These are phyloP conservation scores for Scutellaria galericulata DNA, from an alignment of 257 asterid species.

Conservation along the genomic window DNA sequence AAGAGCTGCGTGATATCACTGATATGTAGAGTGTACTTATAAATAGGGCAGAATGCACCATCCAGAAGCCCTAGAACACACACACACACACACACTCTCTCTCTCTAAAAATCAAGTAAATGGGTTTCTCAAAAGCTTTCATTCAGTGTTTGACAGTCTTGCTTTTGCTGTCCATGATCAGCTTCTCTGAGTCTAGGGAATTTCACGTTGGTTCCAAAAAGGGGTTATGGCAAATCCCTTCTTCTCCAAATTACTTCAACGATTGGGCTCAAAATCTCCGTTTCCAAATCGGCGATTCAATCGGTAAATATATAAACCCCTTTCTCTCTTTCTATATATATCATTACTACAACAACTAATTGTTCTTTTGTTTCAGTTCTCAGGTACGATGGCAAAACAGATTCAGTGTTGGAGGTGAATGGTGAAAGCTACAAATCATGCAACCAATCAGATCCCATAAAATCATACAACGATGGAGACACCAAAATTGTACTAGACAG, in stretches of 20 bases:
- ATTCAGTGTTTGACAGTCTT: conserved; percentile 32
- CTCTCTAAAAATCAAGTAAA: conserved; percentile 11
- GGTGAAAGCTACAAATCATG: conserved; percentile 53
- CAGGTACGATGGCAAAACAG: conserved; percentile 55
- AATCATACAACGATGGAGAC: conserved; percentile 48
- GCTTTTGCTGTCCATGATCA: conserved; percentile 28
- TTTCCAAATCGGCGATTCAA: conserved; percentile 59
- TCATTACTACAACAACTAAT: no score
- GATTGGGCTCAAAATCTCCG: conserved; percentile 59
- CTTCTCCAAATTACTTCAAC: conserved; percentile 50
- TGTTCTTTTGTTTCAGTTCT: conserved; percentile 39
- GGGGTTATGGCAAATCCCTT: conserved; percentile 59
- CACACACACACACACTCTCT: neutral
- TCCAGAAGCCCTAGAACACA: neutral
- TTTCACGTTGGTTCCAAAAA: conserved; percentile 43
- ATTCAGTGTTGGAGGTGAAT: conserved; percentile 56
- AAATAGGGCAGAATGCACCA: conserved; percentile 18
- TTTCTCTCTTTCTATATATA: neutral
- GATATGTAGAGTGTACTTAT: neutral
- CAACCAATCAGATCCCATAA: conserved; percentile 48
- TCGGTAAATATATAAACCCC: conserved; percentile 42
- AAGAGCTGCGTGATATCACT: no score
- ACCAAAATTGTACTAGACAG: conserved; percentile 45
- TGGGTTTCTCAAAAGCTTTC: conserved; percentile 46
- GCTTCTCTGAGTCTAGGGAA: conserved; percentile 47